Conservation (phyloP, 441 rosid genomes). For the Adansonia rubrostipa region DNA sequence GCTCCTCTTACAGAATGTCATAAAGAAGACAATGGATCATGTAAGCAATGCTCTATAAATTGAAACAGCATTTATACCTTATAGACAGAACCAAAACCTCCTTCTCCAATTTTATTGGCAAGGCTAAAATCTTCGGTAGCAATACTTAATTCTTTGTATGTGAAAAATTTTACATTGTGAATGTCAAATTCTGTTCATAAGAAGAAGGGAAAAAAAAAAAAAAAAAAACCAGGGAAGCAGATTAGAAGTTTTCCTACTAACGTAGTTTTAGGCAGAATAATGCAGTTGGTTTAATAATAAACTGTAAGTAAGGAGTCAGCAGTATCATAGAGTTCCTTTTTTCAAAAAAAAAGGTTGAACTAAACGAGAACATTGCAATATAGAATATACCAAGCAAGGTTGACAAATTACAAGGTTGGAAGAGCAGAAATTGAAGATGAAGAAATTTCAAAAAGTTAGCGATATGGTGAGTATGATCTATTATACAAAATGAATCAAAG, state of each 20-base stretch:
- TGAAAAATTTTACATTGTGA: constrained; percentile 55
- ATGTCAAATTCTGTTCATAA: constrained; percentile 47
- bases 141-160: constrained; percentile 60
- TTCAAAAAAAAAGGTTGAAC: not conserved
- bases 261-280: not conserved
- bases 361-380: not conserved
- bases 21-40: constrained; percentile 15
- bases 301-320: not conserved
- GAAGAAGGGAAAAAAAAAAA: constrained; percentile 1
- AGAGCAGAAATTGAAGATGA: not conserved
- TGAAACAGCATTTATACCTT: constrained; percentile 50
- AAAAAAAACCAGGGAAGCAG: not conserved
- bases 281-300: not conserved
- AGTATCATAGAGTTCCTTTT: not conserved
- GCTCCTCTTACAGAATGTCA: constrained; percentile 12
- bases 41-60: constrained; percentile 20
- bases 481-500: not conserved
- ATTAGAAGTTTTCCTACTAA: not conserved
- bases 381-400: not conserved
- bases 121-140: constrained; percentile 76
- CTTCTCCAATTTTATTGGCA: constrained; percentile 80
- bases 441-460: not conserved
- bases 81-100: constrained; percentile 92
- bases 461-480: not conserved
- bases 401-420: not conserved